These are phyloP conservation scores for Schizosaccharomyces versatilis DNA, from an alignment of 1,139 yeast species.

Conservation along the genomic window DNA sequence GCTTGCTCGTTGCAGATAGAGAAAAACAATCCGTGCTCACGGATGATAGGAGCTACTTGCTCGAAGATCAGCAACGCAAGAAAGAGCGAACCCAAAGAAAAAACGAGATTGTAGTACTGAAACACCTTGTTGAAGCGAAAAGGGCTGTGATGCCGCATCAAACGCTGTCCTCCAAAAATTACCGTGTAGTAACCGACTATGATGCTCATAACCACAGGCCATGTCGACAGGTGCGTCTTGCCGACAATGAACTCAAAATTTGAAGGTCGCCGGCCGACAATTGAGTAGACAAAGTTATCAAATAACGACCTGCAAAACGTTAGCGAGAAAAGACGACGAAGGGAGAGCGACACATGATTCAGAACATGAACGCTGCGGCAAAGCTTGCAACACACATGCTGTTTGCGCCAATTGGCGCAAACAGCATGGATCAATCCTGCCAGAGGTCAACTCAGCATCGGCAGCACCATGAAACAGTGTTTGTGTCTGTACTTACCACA, in stretches of 20 bases:
- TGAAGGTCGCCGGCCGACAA: slow-evolving; percentile 34
- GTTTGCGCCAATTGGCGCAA: no score
- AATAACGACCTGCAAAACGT: background rate
- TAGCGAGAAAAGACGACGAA: background rate
- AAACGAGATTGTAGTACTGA: slow-evolving; percentile 59
- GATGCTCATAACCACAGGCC: slow-evolving; percentile 38
- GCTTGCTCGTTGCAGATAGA: slow-evolving; percentile 65
- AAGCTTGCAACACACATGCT: no score
- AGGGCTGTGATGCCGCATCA: slow-evolving; percentile 36
- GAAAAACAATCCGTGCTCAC: slow-evolving; percentile 55
- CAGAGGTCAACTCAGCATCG: no score
- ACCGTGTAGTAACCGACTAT: slow-evolving; percentile 49
- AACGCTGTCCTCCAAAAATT: slow-evolving; percentile 61
- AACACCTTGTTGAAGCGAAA: slow-evolving; percentile 49
- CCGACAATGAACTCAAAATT: slow-evolving; percentile 49
- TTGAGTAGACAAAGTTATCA: background rate
- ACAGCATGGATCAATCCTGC: no score
- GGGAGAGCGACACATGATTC: no score
- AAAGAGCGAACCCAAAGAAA: slow-evolving; percentile 50
- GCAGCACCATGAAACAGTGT: no score
- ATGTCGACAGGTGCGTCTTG: slow-evolving; percentile 28
- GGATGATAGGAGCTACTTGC: slow-evolving; percentile 66
- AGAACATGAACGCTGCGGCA: no score
- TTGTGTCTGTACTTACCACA: no score
- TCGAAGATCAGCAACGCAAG: slow-evolving; percentile 53